Evolutionary conservation across 805 yeast species (phyloP).

Genomic region (Candida methanosorbosa): DNA sequence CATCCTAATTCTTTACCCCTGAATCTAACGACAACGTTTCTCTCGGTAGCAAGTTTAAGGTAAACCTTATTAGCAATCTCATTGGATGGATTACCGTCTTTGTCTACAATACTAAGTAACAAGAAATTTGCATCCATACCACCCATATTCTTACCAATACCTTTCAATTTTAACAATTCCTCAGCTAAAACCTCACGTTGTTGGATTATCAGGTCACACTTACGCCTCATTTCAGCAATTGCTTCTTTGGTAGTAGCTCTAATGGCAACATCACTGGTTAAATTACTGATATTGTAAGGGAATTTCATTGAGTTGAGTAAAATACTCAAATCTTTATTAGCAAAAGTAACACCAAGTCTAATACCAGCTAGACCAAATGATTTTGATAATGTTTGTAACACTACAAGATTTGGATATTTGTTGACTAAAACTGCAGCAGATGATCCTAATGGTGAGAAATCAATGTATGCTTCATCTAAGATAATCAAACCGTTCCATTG

Average conservation of each 20-base stretch:
- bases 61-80: constrained; percentile 61
- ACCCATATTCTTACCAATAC: constrained; percentile 72
- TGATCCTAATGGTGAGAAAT: constrained; percentile 61
- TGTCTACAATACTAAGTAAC: constrained; percentile 60
- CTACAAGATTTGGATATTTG: constrained; percentile 74
- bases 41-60: constrained; percentile 56
- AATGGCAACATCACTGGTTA: constrained; percentile 66
- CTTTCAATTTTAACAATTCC: constrained; percentile 45
- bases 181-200: constrained; percentile 51
- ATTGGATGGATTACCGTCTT: constrained; percentile 56
- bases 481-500: constrained; percentile 72
- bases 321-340: constrained; percentile 49
- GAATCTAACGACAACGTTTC: constrained; percentile 79
- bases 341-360: constrained; percentile 75
- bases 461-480: constrained; percentile 93
- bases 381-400: constrained; percentile 86
- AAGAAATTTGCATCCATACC: constrained; percentile 83
- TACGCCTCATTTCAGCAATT: constrained; percentile 46
- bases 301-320: constrained; percentile 88
- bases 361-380: constrained; percentile 96
- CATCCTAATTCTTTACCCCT: constrained; percentile 91
- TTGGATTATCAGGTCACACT: constrained; percentile 37
- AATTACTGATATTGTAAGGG: constrained; percentile 85
- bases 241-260: constrained; percentile 62
- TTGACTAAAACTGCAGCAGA: constrained; percentile 75